phyloP scores from a whole-genome alignment of 192 early-diverging fungal genomes.

The Blastocladiella britannica region DNA sequence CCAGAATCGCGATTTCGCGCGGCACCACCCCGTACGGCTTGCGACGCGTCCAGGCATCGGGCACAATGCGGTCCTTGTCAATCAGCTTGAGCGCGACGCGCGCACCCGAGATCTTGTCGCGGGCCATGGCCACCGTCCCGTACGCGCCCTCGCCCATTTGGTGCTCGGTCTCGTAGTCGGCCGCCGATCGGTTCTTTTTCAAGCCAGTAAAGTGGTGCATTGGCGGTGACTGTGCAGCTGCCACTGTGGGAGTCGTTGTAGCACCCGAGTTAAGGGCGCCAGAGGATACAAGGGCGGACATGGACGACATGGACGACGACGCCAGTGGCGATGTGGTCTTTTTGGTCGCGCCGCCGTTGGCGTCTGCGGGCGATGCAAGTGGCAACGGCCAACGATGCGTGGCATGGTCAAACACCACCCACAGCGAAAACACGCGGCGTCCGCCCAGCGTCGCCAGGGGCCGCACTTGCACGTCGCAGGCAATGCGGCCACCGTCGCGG shows the following conservation, averaged over 20 bases:
- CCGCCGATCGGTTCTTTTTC: slow-evolving; percentile 17
- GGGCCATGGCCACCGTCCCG: slow-evolving; percentile 41
- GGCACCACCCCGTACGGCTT: slow-evolving; percentile 43
- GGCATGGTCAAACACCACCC: slow-evolving; percentile 39
- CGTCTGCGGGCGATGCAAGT: slow-evolving; percentile 2
- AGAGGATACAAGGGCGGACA: slow-evolving; percentile 9
- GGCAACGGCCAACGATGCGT: slow-evolving; percentile 14
- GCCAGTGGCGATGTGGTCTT: slow-evolving; percentile 5
- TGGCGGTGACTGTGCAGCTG: background rate
- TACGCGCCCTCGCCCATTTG: slow-evolving; percentile 51
- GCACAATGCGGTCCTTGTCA: slow-evolving; percentile 41
- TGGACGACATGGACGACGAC: slow-evolving; percentile 2
- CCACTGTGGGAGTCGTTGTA: slow-evolving; percentile 4
- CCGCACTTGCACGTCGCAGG: slow-evolving; percentile 36
- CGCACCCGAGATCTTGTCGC: slow-evolving; percentile 12
- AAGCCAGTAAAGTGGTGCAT: slow-evolving; percentile 18
- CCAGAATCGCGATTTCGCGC: slow-evolving; percentile 52
- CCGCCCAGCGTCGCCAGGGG: slow-evolving; percentile 20
- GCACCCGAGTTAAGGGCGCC: slow-evolving; percentile 3
- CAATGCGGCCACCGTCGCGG: slow-evolving; percentile 33
- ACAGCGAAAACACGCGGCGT: slow-evolving; percentile 29
- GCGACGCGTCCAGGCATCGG: slow-evolving; percentile 47
- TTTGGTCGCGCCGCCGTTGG: background rate
- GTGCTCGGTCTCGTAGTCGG: slow-evolving; percentile 37
- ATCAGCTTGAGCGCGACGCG: slow-evolving; percentile 51